Conservation (phyloP, 148 eudicot genomes). For the Fagopyrum tataricum region DNA sequence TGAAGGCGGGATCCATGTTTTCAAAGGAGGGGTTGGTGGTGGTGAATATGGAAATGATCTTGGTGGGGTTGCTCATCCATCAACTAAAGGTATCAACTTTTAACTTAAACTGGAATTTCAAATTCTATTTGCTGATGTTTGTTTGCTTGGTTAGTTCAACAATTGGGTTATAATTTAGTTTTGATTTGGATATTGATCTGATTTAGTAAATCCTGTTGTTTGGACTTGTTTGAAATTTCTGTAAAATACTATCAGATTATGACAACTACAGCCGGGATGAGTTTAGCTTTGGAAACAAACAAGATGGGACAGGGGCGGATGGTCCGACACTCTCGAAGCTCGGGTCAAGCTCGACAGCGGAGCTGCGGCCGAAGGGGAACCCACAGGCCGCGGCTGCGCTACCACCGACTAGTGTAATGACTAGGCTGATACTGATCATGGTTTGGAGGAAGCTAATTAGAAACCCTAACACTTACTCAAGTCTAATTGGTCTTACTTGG, state of each 20-base stretch:
- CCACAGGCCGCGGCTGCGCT: constrained; percentile 37
- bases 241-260: constrained; percentile 43
- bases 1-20: constrained; percentile 89
- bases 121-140: not conserved
- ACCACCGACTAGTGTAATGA: constrained; percentile 68
- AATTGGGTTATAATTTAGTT: not conserved
- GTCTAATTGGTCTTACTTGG: constrained; percentile 63
- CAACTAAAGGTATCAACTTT: constrained; percentile 58
- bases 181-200: too few species aligned
- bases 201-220: too few species aligned
- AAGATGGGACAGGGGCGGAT: constrained; percentile 33
- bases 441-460: constrained; percentile 69
- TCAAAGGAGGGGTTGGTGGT: constrained; percentile 40
- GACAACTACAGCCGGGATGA: constrained; percentile 76
- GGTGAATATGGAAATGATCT: constrained; percentile 32
- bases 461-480: constrained; percentile 64
- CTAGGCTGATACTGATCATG: constrained; percentile 59
- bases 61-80: constrained; percentile 47
- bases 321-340: constrained; percentile 68
- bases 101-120: not conserved
- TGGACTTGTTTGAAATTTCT: too few species aligned
- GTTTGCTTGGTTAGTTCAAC: not conserved
- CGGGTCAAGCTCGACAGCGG: constrained; percentile 77
- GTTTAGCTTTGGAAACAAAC: constrained; percentile 65
- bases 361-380: constrained; percentile 56